Conservation (phyloP, 1,284 basidiomycete genomes). For the Moesziomyces aphidis region DNA sequence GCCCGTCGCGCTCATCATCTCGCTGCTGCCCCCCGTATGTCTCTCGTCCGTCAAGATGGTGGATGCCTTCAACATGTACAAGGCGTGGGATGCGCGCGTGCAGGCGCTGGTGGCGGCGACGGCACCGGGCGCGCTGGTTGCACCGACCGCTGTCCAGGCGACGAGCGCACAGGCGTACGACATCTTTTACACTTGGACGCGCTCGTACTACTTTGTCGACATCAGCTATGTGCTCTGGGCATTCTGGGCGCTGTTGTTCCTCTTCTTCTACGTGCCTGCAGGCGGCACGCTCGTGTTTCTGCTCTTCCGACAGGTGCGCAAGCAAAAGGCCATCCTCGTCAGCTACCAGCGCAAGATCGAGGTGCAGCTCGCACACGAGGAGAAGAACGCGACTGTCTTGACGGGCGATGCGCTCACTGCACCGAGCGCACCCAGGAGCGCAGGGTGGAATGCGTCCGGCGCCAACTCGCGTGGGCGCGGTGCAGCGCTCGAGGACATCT, state of each 20-base stretch:
- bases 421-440: neutral
- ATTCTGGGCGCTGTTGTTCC: conserved; percentile 51
- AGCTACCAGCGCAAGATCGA: conserved; percentile 37
- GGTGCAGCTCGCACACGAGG: conserved; percentile 21
- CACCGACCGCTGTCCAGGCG: conserved; percentile 5
- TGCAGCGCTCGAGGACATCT: conserved; percentile 19
- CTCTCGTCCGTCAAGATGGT: conserved; percentile 24
- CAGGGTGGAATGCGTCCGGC: neutral
- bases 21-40: conserved; percentile 29
- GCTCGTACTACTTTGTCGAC: conserved; percentile 38
- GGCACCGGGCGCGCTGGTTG: conserved; percentile 2
- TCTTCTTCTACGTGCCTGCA: conserved; percentile 57
- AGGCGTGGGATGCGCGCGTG: conserved; percentile 14
- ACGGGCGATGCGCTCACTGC: conserved; percentile 11
- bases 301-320: conserved; percentile 37
- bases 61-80: conserved; percentile 22
- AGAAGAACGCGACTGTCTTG: conserved; percentile 19
- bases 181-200: conserved; percentile 34
- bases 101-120: conserved; percentile 8
- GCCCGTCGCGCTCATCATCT: conserved; percentile 37
- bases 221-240: conserved; percentile 51
- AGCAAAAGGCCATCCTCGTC: conserved; percentile 32
- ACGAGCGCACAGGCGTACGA: conserved; percentile 19
- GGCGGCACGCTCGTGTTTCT: conserved; percentile 51
- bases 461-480: too few relatives aligned